A percentile compares a stretch with the other conserved stretches of the same genome.
phyloP scores from a whole-genome alignment of 768 basidiomycete genomes.

The Favolaschia claudopus region DNA sequence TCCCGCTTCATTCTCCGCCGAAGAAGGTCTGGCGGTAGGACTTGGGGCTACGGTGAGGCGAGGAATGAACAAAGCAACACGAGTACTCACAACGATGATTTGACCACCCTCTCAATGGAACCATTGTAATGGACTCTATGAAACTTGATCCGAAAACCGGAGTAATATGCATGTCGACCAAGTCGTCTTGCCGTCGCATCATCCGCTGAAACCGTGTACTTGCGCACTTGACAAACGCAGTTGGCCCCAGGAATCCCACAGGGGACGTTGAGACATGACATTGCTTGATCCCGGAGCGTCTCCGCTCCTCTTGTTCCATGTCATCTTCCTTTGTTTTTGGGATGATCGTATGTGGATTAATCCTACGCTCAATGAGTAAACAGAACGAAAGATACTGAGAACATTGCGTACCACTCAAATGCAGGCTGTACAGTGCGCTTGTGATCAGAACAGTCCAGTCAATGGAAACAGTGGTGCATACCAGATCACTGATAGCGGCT shows the following conservation, averaged over 20 bases:
- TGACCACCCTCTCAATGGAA: constrained; percentile 5
- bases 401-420: constrained; percentile 14
- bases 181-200: constrained; percentile 5
- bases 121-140: constrained; percentile 1
- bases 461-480: constrained; percentile 31
- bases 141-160: neutral
- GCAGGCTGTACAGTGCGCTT: neutral
- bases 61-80: neutral
- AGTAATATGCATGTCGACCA: constrained; percentile 7
- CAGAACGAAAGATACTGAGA: neutral
- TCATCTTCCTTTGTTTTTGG: neutral
- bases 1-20: neutral
- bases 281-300: neutral
- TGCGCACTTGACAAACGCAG: constrained; percentile 43
- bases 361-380: neutral
- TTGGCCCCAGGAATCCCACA: constrained; percentile 2
- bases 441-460: neutral
- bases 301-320: neutral
- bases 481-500: constrained; percentile 60
- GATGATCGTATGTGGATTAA: neutral
- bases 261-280: neutral
- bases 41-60: neutral
- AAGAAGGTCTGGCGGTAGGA: neutral
- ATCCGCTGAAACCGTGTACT: constrained; percentile 46
- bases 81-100: constrained; percentile 3